Evolutionary conservation across 1,139 yeast species (phyloP), one percentile per base, ranked within the genome.

Genomic region (Geotrichum candidum): DNA sequence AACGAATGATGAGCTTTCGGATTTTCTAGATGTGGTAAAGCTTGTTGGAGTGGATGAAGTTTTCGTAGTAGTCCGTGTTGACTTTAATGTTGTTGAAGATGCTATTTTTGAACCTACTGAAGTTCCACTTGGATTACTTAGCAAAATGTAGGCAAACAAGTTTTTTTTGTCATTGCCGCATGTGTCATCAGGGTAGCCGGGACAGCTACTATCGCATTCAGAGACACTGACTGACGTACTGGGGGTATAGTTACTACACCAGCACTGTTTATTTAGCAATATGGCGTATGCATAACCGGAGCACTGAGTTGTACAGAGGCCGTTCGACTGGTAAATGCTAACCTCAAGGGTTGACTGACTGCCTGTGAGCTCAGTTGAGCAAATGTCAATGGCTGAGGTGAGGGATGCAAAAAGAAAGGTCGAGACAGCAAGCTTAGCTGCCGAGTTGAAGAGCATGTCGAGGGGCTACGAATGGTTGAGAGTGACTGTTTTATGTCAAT

Each of bases 241-340:
- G 0, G 90, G 89, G 3, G 81, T 73, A 48, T 72, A 69, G 68
- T 85, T 78, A 10, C 88, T 79, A 69, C 91, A 86, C 83, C 86
- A 86, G 73, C 91, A 86, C 58, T 77, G 64, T 60, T 74, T 68
- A 29, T 76, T 77, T 63, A 80, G 86, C 18, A 85, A 73, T 54
- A 86, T 78, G 3, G 84, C 90, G 62, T 80, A 83, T 1, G 84
- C 80, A 68, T 74, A 82, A 18, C 83, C 85, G 2, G 64, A 41
- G 70, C 91, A 86, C 48, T 75, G 72, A 61, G 75, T 77, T 7
- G 76, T 70, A 70, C 90, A 86, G 4, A 70, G 71, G 1, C 90
- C 90, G 66, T 80, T 82, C 46, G 87, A 81, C 80, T 77, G 79
- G 62, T 65, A 84, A 71, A 70, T 65, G 76, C 65, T 62, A 27